Evolutionary conservation across 768 basidiomycete genomes (phyloP), one percentile per base, ranked within the genome.

Genomic region (Leucocoprinus leucothites): DNA sequence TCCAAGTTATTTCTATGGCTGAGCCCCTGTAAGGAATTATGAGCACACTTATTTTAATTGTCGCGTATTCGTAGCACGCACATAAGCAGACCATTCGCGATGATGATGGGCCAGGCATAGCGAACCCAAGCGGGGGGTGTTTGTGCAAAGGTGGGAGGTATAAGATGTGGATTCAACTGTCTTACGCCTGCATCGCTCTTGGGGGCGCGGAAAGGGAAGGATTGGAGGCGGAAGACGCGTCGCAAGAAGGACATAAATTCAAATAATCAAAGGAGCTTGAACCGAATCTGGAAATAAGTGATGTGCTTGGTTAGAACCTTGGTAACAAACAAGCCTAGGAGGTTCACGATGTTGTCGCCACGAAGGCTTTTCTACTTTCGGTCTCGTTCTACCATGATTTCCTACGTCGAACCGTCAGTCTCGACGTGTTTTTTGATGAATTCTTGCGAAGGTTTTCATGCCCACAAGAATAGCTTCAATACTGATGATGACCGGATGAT

Each of bases 1-100:
- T 69, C 64, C 68, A 73, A 3, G 70, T 70, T 18, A 73, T 61
- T 8, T 73, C 71, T 36, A 71, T 64, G 16, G 60, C 67, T 14
- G 69, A 67, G 5, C 65, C 61, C 31, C 71, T 72, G 22, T 5
- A 26, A 31, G n/a, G 4, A 3, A 1, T 40, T n/a, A 44, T 42
- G 2, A 55, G 21, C 26, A 34, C 13, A 48, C 18, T 22, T 16
- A 5, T 9, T 3, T 26, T 24, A 7, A 24, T 16, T 21, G 24
- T 31, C 26, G 24, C 18, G 18, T 5, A 21, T 7, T 13, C 3
- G 3, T 16, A 11, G 28, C 2, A 48, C 53, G 13, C 16, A 56
- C 54, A 56, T 43, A 47, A 56, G 40, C 13, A 56, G 40, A n/a
- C 44, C 54, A 31, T 56, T 56, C 38, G 47, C 54, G 21, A 56